Percentiles rank a stretch among this genome's conserved stretches.
phyloP scores from a whole-genome alignment of 2,329 filamentous ascomycete species.

The Claviceps monticola region DNA sequence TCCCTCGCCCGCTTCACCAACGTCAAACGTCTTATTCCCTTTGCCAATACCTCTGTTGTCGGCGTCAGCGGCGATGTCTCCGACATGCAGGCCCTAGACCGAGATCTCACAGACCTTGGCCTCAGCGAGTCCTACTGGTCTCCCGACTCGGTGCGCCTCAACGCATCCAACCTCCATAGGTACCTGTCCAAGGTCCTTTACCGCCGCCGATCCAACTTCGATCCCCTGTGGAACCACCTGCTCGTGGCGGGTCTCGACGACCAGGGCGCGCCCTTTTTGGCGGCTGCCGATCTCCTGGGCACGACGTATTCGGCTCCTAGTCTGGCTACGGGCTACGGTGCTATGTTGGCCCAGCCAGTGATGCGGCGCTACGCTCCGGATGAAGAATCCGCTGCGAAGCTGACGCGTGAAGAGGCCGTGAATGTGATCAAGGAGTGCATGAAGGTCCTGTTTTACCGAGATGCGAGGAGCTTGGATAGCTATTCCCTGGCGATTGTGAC shows the following conservation, averaged over 20 bases:
- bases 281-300: slow-evolving; percentile 79
- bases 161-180: slow-evolving; percentile 88
- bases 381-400: slow-evolving; percentile 57
- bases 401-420: slow-evolving; percentile 68
- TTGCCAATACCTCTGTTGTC: slow-evolving; percentile 71
- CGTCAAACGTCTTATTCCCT: slow-evolving; percentile 85
- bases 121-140: slow-evolving; percentile 74
- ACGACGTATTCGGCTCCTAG: slow-evolving; percentile 82
- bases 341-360: slow-evolving; percentile 84
- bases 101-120: slow-evolving; percentile 73
- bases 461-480: slow-evolving; percentile 79
- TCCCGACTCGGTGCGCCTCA: slow-evolving; percentile 39
- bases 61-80: slow-evolving; percentile 95
- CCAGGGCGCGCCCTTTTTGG: slow-evolving; percentile 71
- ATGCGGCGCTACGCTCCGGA: slow-evolving; percentile 74
- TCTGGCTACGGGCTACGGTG: slow-evolving; percentile 85
- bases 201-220: slow-evolving; percentile 85
- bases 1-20: slow-evolving; percentile 93
- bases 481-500: slow-evolving; percentile 89
- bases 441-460: slow-evolving; percentile 96
- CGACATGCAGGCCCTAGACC: slow-evolving; percentile 98
- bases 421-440: slow-evolving; percentile 80
- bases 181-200: slow-evolving; percentile 96
- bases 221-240: slow-evolving; percentile 94
- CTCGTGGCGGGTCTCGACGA: slow-evolving; percentile 82